These are phyloP conservation scores for Globisporangium lucens DNA, from an alignment of 352 stramenopile species.

Conservation along the genomic window DNA sequence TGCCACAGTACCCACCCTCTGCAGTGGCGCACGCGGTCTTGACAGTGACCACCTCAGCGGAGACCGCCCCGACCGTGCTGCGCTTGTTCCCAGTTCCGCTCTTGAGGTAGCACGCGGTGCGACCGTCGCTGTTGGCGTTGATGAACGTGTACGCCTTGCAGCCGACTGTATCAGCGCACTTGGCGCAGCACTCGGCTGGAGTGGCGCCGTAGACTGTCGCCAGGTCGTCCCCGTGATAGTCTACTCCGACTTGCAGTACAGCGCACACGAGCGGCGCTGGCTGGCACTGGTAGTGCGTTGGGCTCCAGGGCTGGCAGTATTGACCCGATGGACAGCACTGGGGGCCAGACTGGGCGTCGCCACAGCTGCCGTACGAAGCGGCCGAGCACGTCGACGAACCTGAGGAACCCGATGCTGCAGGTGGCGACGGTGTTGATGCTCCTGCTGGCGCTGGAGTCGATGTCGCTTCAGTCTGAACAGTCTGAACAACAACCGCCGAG, in stretches of 20 bases:
- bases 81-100: not conserved
- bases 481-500: not conserved
- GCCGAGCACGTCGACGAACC: not conserved
- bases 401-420: no score
- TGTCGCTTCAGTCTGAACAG: not conserved
- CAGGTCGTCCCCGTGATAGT: conserved; percentile 8
- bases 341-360: not conserved
- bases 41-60: not conserved
- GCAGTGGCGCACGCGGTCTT: conserved; percentile 4
- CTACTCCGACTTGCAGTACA: not conserved
- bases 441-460: not conserved
- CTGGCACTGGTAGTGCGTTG: conserved; percentile 9
- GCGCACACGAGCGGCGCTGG: not conserved
- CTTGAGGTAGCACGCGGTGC: conserved; percentile 18
- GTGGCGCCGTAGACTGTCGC: conserved; percentile 1
- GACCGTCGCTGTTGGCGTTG: conserved; percentile 18
- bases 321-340: conserved; percentile 5
- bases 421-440: not conserved
- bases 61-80: not conserved
- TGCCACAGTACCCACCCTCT: conserved; percentile 25
- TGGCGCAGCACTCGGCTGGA: conserved; percentile 30
- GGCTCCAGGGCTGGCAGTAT: conserved; percentile 11
- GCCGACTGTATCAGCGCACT: conserved; percentile 35
- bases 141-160: conserved; percentile 63
- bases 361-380: not conserved